Evolutionary conservation across 2,329 filamentous ascomycete species (phyloP), one percentile per base, ranked within the genome.

Genomic region (Cladophialophora chaetospira): DNA sequence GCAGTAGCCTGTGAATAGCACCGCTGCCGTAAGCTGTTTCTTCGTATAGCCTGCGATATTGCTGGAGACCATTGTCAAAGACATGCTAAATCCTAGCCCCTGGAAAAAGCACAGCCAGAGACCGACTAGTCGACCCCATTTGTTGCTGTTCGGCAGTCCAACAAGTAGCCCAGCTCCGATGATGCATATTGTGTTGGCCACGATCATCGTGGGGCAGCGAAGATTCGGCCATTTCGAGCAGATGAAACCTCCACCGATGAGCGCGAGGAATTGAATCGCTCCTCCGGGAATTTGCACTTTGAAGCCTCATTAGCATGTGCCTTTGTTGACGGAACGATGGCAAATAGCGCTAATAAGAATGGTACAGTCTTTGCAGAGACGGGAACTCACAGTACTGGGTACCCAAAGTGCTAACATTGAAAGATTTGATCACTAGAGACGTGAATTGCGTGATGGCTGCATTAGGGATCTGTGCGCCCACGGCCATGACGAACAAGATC

Each of bases 201-300:
- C 67, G 3, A 81, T 79, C 81, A 84, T 84, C 28, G 79, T 81
- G 3, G 75, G 69, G 61, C 79, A 83, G 4, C 82, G 73, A 0
- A 77, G 71, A 63, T 79, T 79, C n/a, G 65, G 60, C 52, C 59
- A 83, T n/a, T 72, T 73, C 0, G 78, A 79, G 63, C 80, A 81
- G 21, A 84, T 70, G 47, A 73, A 75, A 13, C 81, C 81, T 1
- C 79, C 80, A 1, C 71, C 63, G 5, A 85, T 67, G 0, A 83
- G 71, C 0, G 80, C 77, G 0, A 82, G 63, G 62, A 84, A 82
- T 58, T 84, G 80, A 0, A 85, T 75, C 0, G 78, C 81, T 17
- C 81, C 82, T 13, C 81, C 82, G 0, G 82, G 82, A 52, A 86
- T 85, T 60, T 84, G 81, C 8, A 85, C n/a, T n/a, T n/a, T n/a